A percentile compares a stretch with the other conserved stretches of the same genome.
Conservation (phyloP, 257 asterid species). For the Scutellaria minor region DNA sequence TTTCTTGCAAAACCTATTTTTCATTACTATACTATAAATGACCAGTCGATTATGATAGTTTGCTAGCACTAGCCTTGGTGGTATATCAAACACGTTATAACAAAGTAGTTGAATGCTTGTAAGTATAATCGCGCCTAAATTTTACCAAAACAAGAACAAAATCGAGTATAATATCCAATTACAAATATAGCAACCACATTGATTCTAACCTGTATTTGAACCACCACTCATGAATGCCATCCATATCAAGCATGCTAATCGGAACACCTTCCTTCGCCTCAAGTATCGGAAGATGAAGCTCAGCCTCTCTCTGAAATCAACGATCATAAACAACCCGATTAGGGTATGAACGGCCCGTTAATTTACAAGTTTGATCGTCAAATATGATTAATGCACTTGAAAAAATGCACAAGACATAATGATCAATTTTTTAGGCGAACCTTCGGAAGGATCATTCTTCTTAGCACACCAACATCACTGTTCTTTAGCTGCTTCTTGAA, state of each 20-base stretch:
- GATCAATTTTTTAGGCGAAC: conserved; percentile 16
- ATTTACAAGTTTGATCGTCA: too few species aligned
- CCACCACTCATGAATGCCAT: conserved; percentile 58
- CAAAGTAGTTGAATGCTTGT: too few species aligned
- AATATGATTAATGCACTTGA: not conserved
- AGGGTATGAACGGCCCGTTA: too few species aligned
- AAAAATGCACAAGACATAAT: not conserved
- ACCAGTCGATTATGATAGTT: too few species aligned
- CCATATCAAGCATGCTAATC: conserved; percentile 60
- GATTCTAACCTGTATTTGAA: conserved; percentile 56
- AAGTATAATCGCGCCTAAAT: too few species aligned
- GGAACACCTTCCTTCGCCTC: conserved; percentile 55
- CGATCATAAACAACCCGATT: not conserved
- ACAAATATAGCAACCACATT: too few species aligned
- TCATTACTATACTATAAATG: too few species aligned
- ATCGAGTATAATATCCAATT: too few species aligned
- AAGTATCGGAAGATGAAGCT: conserved; percentile 52
- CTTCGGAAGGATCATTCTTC: conserved; percentile 65
- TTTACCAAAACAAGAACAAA: too few species aligned
- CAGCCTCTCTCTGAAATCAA: conserved; percentile 55
- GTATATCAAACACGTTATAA: too few species aligned
- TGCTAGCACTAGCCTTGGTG: too few species aligned
- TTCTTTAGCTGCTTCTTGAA: conserved; percentile 65
- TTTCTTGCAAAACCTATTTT: too few species aligned
- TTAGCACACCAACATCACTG: conserved; percentile 52